A percentile compares a stretch with the other conserved stretches of the same genome.
Evolutionary conservation across 1,139 yeast species (phyloP).

Genomic region (Tardiomyces depauwii): DNA sequence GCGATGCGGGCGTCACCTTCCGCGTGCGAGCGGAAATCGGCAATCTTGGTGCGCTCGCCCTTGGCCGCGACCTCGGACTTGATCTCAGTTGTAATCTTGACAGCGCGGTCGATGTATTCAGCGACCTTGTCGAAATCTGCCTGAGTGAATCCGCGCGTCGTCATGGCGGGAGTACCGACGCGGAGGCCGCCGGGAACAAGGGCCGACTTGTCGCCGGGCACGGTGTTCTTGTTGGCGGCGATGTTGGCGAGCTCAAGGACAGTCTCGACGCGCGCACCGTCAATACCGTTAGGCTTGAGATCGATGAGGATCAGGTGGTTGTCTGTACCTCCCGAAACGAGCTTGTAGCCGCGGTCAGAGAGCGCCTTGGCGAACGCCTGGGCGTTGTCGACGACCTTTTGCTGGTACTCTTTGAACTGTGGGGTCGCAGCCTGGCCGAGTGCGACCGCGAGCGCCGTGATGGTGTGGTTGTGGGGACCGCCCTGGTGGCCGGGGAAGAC

Average conservation of each 20-base stretch:
- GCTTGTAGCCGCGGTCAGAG: slow-evolving; percentile 56
- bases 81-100: slow-evolving; percentile 62
- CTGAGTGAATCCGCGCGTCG: slow-evolving; percentile 90
- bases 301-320: slow-evolving; percentile 92
- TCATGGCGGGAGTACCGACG: slow-evolving; percentile 98
- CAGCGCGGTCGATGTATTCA: slow-evolving; percentile 72
- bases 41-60: slow-evolving; percentile 78
- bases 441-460: slow-evolving; percentile 94
- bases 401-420: slow-evolving; percentile 85
- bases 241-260: slow-evolving; percentile 92
- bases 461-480: slow-evolving; percentile 99
- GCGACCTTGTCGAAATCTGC: slow-evolving; percentile 80
- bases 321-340: slow-evolving; percentile 93
- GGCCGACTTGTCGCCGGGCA: slow-evolving; percentile 97
- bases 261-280: slow-evolving; percentile 96
- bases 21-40: slow-evolving; percentile 79
- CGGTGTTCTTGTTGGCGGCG: slow-evolving; percentile 93
- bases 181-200: slow-evolving; percentile 97
- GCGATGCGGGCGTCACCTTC: slow-evolving; percentile 58
- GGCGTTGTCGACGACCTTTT: slow-evolving; percentile 81
- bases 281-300: slow-evolving; percentile 80
- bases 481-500: slow-evolving; percentile 99
- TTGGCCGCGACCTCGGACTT: slow-evolving; percentile 62
- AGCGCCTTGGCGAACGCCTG: slow-evolving; percentile 71
- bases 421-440: slow-evolving; percentile 89